Evolutionary conservation across 371 early-diverging fungal species (phyloP).

Genomic region (Lichtheimia corymbifera): DNA sequence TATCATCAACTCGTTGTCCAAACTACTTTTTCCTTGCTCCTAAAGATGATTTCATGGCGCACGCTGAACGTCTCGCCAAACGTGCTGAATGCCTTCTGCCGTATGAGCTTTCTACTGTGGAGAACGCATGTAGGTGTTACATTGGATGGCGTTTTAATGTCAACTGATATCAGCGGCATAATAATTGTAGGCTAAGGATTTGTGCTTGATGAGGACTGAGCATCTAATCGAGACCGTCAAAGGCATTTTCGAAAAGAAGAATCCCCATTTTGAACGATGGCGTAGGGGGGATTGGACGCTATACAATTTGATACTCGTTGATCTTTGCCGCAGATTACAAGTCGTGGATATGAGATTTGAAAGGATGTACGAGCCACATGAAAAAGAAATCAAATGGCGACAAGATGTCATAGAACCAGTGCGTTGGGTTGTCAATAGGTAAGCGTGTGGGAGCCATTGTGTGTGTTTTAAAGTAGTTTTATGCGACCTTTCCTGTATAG

Average conservation of each 20-base stretch:
- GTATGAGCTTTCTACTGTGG: neutral
- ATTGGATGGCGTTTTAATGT: neutral
- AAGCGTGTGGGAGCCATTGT: neutral
- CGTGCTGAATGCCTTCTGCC: neutral
- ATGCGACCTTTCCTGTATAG: neutral
- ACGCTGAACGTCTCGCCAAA: neutral
- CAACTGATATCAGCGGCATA: conserved; percentile 1
- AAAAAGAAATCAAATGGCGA: neutral
- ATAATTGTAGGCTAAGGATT: neutral
- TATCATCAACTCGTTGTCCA: too few species aligned
- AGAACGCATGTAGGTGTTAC: too few species aligned
- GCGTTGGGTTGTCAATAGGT: neutral
- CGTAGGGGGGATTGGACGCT: neutral
- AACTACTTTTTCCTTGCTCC: neutral
- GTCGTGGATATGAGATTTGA: neutral
- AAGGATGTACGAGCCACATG: neutral
- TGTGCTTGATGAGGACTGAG: neutral
- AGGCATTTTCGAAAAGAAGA: neutral
- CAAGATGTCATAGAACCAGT: neutral
- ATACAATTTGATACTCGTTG: neutral
- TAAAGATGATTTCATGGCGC: neutral
- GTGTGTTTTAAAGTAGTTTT: too few species aligned
- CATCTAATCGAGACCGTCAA: neutral
- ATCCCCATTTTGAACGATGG: neutral
- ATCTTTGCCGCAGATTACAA: neutral